Evolutionary conservation across 768 basidiomycete genomes (phyloP), one percentile per base, ranked within the genome.

Genomic region (Lentinula boryana): DNA sequence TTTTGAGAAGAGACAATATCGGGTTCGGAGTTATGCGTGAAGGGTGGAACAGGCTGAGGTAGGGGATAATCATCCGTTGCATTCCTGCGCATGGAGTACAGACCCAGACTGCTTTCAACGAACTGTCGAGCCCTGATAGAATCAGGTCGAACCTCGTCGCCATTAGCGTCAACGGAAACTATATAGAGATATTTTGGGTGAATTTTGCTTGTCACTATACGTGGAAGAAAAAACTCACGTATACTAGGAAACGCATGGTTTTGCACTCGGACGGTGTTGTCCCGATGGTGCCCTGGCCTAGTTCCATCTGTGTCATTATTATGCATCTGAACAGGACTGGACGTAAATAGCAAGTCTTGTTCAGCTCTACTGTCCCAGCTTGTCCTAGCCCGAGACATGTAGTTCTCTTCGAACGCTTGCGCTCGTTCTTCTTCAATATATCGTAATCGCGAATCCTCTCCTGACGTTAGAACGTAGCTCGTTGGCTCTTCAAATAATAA

Each of bases 61-160:
- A 65, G 64, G 46, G 33, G 9, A 4, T 40, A 55, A 56, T 57
- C 56, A 57, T 44, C 43, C 13, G 23, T 32, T 32, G 56, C 21
- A 23, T 40, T 36, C n/a, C 51, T 52, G 31, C 51, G 53, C 15
- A 15, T 9, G 21, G 43, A 5, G 21, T 32, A 44, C 41, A 56
- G 36, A 16, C 32, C 23, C 3, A 48, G n/a, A 5, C 27, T 41
- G 5, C 33, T 9, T 46, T 36, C 38, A 36, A 32, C 21, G 31
- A 56, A 38, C 18, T 33, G 33, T 61, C 9, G 60, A 36, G 31
- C 23, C 15, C 38, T 40, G 43, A 44, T 16, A n/a, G 88, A 86
- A 65, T 85, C 84, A 0, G 80, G 78, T 2, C 84, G 75, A 60
- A 87, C 80, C 67, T 87, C 85, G 62, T 88, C 82, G 0, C 87